Percentiles rank a stretch among this genome's conserved stretches.
phyloP scores from a whole-genome alignment of 768 basidiomycete genomes.

The Mycena vulgaris region DNA sequence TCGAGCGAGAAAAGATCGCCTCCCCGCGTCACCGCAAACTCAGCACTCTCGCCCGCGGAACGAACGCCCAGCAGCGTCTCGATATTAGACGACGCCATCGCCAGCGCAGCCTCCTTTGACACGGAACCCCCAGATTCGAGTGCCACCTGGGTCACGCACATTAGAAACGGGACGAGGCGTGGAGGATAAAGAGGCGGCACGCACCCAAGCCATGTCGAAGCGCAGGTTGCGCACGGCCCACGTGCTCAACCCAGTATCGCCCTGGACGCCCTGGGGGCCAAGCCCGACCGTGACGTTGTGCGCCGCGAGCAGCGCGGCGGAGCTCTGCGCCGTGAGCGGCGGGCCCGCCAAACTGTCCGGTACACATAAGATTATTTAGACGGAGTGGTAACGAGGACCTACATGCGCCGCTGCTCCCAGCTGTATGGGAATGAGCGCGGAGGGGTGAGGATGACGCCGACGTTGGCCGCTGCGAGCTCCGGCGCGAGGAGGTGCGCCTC shows the following conservation, averaged over 20 bases:
- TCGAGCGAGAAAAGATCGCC: constrained; percentile 57
- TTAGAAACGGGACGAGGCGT: no score
- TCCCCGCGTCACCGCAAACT: constrained; percentile 55
- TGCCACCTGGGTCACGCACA: constrained; percentile 48
- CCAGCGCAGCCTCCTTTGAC: constrained; percentile 52
- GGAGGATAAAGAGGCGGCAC: no score
- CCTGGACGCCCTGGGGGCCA: constrained; percentile 50
- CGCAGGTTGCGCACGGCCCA: constrained; percentile 80
- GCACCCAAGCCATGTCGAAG: constrained; percentile 85
- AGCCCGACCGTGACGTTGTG: constrained; percentile 81
- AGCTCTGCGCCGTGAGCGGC: constrained; percentile 64
- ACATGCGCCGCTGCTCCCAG: constrained; percentile 80
- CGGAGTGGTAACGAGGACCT: constrained; percentile 38
- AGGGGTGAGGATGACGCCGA: constrained; percentile 81
- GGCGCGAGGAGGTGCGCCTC: constrained; percentile 84
- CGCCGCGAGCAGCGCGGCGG: constrained; percentile 68
- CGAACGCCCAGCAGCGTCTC: constrained; percentile 58
- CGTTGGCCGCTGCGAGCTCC: constrained; percentile 74
- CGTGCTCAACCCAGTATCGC: neutral
- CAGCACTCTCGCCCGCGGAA: constrained; percentile 46
- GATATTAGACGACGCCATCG: constrained; percentile 60
- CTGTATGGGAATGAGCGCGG: constrained; percentile 75
- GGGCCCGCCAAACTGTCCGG: constrained; percentile 57
- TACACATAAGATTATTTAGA: neutral
- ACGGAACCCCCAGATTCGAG: constrained; percentile 50